Conservation (phyloP, 768 basidiomycete genomes). For the Amanita inopinata region DNA sequence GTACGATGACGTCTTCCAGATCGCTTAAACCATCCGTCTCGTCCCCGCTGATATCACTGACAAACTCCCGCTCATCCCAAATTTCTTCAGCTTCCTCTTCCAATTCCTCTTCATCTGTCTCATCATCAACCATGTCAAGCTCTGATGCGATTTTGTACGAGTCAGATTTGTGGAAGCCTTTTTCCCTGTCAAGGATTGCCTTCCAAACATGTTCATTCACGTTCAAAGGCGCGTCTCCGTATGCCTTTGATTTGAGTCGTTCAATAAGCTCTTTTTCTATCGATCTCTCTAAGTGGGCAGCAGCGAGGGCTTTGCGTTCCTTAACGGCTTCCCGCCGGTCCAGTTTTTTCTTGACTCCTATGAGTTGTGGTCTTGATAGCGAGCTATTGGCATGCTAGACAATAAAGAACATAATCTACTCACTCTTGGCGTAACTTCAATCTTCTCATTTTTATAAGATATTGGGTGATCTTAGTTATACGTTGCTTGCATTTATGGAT, state of each 20-base stretch:
- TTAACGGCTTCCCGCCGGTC: constrained; percentile 87
- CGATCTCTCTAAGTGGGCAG: constrained; percentile 88
- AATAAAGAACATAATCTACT: constrained; percentile 18
- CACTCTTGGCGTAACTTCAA: constrained; percentile 81
- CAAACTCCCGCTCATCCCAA: constrained; percentile 60
- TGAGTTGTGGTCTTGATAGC: constrained; percentile 76
- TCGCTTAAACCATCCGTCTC: constrained; percentile 58
- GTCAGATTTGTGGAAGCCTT: constrained; percentile 28
- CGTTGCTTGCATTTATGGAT: constrained; percentile 99
- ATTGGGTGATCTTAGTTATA: constrained; percentile 97
- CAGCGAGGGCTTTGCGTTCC: constrained; percentile 93
- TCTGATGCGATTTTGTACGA: constrained; percentile 36
- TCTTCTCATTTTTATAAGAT: constrained; percentile 96
- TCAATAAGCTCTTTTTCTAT: constrained; percentile 96
- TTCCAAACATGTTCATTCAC: constrained; percentile 98
- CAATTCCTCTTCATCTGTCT: constrained; percentile 46
- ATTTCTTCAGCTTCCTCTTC: constrained; percentile 44
- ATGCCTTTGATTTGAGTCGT: constrained; percentile 91
- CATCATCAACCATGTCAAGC: constrained; percentile 46
- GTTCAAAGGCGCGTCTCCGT: constrained; percentile 94
- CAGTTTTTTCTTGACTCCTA: constrained; percentile 95
- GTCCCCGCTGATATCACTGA: constrained; percentile 65
- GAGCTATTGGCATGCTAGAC: not conserved
- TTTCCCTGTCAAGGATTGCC: constrained; percentile 79
- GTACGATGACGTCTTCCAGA: constrained; percentile 58